Base-by-base conservation (phyloP, 345 rosid species). In the Lepidium aucheri region DNA sequence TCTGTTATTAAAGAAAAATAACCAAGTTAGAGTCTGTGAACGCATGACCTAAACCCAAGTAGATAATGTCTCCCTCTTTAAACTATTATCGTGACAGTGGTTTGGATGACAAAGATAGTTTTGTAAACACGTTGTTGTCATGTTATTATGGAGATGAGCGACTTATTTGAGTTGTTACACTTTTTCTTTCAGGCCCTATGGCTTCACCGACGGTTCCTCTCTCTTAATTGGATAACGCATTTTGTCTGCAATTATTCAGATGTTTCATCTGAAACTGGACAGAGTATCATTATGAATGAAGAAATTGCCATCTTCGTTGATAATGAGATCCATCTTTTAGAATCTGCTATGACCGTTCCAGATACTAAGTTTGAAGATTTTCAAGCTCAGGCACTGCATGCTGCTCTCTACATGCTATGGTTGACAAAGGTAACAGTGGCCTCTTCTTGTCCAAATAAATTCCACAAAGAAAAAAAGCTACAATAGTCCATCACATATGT, bases 121-220 rank as follows among this genome's bases (percentile, higher is more conserved):
- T 18, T 59, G 43, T 60, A 6, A 32, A 33, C 45, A 32, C 12
- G 30, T 59, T 30, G 35, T 33, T 60, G 53, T 14, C 53, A 22
- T 38, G 12, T 9, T 30, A 30, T 42, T 30, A 12, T 14, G 17
- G n/a, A 50, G 43, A 35, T 62, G 24, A 24, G 24, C 1, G 45
- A 47, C 65, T 20, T 57, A 40, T 18, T 46, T 47, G 58, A 57
- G 46, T 3, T 45, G 51, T 46, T 72, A 4, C 9, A 11, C 15
- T 35, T 47, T 52, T 22, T 44, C 38, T 71, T 38, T 22, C 86
- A 92, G 94, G 96, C 90, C 42, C 72, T 86, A 46, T 93, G 96
- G 96, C 85, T 90, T 58, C 86, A 94, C 67, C 85, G 96, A 3
- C 85, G 96, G 14, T 93, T 85, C 74, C 89, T 93, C 53, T 82